Conservation (phyloP, 2,329 filamentous ascomycete genomes). For the Periconia sp. region DNA sequence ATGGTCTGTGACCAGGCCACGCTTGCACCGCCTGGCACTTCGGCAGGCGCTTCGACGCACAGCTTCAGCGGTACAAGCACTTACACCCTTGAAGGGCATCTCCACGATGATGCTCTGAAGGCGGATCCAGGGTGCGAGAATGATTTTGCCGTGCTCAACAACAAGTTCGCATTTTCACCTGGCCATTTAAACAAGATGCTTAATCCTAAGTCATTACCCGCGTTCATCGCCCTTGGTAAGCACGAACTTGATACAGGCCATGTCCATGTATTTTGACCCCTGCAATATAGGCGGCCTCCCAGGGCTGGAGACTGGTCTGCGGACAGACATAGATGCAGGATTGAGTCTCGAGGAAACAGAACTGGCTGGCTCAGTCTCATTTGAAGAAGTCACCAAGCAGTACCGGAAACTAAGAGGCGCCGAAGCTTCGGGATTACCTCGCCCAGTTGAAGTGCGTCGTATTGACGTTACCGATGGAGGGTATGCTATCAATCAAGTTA, state of each 20-base stretch:
- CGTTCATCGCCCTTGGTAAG: slow-evolving; percentile 58
- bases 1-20: no score
- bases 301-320: slow-evolving; percentile 58
- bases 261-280: no score
- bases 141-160: slow-evolving; percentile 40
- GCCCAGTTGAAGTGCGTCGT: slow-evolving; percentile 18
- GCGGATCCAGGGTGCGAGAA: slow-evolving; percentile 28
- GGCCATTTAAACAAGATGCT: slow-evolving; percentile 60
- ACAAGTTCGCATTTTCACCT: slow-evolving; percentile 60
- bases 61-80: slow-evolving; percentile 23
- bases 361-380: slow-evolving; percentile 52
- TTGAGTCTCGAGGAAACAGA: slow-evolving; percentile 57
- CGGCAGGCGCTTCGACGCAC: slow-evolving; percentile 23
- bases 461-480: slow-evolving; percentile 17
- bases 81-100: slow-evolving; percentile 28
- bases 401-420: slow-evolving; percentile 26
- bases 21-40: slow-evolving; percentile 24
- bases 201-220: slow-evolving; percentile 53
- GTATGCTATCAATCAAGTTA: no score
- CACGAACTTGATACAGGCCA: no score
- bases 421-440: slow-evolving; percentile 14
- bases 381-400: slow-evolving; percentile 54
- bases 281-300: slow-evolving; percentile 59
- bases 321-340: slow-evolving; percentile 54
- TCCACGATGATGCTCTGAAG: slow-evolving; percentile 28